Evolutionary conservation across 129 eudicot species (phyloP), one percentile per base, ranked within the genome.

Genomic region (Calendula officinalis): DNA sequence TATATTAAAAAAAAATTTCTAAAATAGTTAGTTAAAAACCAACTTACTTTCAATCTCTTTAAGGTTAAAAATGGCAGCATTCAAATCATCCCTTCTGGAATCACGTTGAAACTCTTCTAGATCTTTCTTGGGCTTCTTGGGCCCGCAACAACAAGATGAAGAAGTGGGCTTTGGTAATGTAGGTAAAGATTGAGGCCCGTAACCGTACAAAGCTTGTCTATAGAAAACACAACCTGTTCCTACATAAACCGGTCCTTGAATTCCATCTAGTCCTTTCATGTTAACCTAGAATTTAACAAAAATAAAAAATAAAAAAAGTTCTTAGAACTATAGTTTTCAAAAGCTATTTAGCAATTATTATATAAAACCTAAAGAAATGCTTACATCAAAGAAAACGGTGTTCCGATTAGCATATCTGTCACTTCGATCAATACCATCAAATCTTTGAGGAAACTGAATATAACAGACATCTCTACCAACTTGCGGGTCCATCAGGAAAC

Each of bases 181-280:
- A 32, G 95, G 97, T 67, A 86, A 49, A 44, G 91, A 77, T 47
- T 77, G 81, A 43, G 99, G 99, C 9, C 99, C 88, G 11, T 94
- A 94, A 5, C 99, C 99, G n/a, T 94, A 94, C 41, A 94, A 72
- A 17, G 99, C 99, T 84, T 94, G 99, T 59, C 99, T 82, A 68
- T 86, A 71, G 81, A 94, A 94, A 39, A 86, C 90, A 80, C 95
- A 85, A 52, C 99, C 99, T n/a, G 99, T 94, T 42, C 99, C 99
- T 32, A 94, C 99, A 74, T 94, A 94, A 36, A 89, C 95, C 34
- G 99, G 99, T 52, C 99, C 99, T 86, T 94, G 99, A 40, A 94
- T 86, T 5, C 99, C 99, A 80, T 94, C 99, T 67, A 94, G 71
- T 42, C 99, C 99, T 84, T 89, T 94, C 99, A 94, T 94, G 83